Base-by-base conservation (phyloP, 179 eudicot species). In the Carnegiea gigantea region DNA sequence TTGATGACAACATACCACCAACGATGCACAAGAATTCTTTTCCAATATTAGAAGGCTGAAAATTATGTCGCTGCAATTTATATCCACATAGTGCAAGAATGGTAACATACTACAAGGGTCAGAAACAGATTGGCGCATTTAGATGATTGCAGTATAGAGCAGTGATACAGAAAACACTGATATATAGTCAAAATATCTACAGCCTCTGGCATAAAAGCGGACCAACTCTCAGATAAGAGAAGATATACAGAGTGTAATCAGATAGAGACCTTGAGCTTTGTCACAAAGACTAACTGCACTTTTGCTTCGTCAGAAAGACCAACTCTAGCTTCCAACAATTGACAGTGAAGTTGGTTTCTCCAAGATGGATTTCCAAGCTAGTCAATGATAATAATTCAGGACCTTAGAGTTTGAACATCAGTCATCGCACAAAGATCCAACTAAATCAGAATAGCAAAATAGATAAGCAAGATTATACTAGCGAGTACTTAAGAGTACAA, bases 251-350 rank as follows among this genome's bases (percentile, higher is more conserved):
- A 36, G 77, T 10, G 24, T 53, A 33, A 21, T 0, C 70, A 36
- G 24, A 79, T 15, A 33, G 40, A 15, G 53, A 68, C 33, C 74
- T 71, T 73, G 75, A 78, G 24, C 81, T 70, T 51, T 36, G 18
- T 23, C 17, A 78, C 46, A 57, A 18, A 57, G 62, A 48, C 7
- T 57, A 57, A 23, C 62, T 18, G 23, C 62, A 17, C 15, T 57
- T 57, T 57, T 15, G 62, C 62, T 20, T 57, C 15, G 6, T 20
- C 6, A 18, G 62, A 44, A 54, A 20, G 64, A 65, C 12, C 3
- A 48, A 48, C 78, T 4, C 15, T 59, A 26, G 40, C 20, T 38
- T 17, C 38, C n/a, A 21, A 43, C 21, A 13, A 48, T 49, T 62
- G 78, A 60, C 12, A 75, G 21, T 24, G 72, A 21, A 75, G 33